Conservation (phyloP, 768 basidiomycete species). For the Coprinopsis strossmayeri region DNA sequence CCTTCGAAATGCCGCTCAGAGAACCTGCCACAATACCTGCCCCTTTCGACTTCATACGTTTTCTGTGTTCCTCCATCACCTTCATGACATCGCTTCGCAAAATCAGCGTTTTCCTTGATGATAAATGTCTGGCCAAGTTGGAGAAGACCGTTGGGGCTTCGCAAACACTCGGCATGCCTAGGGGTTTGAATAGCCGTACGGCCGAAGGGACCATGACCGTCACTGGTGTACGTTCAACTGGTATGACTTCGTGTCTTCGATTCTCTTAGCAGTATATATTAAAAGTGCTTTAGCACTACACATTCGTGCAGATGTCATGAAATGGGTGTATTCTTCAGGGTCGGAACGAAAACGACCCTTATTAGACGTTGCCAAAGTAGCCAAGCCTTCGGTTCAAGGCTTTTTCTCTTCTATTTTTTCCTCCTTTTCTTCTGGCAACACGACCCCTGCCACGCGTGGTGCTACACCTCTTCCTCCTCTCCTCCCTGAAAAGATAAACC, state of each 20-base stretch:
- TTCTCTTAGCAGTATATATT: conserved; percentile 9
- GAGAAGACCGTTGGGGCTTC: conserved; percentile 55
- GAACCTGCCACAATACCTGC: conserved; percentile 75
- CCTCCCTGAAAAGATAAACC: conserved; percentile 24
- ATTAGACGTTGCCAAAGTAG: conserved; percentile 22
- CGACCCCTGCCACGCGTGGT: conserved; percentile 29
- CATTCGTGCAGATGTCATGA: conserved; percentile 78
- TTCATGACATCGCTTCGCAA: conserved; percentile 81
- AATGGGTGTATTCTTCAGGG: conserved; percentile 66
- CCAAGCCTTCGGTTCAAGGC: conserved; percentile 26
- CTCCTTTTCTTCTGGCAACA: conserved; percentile 27
- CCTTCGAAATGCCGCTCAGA: conserved; percentile 84
- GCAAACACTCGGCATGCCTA: conserved; percentile 44
- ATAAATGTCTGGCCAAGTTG: conserved; percentile 60
- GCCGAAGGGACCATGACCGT: conserved; percentile 63
- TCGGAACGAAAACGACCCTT: conserved; percentile 45
- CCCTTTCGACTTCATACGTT: conserved; percentile 83
- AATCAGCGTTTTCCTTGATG: conserved; percentile 80
- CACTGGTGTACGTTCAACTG: conserved; percentile 51
- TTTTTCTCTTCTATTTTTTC: conserved; percentile 47
- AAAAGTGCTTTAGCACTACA: conserved; percentile 45
- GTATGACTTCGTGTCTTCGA: conserved; percentile 31
- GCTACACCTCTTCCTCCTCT: conserved; percentile 26
- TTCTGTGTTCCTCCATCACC: conserved; percentile 85
- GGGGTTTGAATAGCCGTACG: conserved; percentile 50